These are phyloP conservation scores for Yamadazyma conglobata DNA, from an alignment of 1,139 yeast genomes.

Conservation along the genomic window DNA sequence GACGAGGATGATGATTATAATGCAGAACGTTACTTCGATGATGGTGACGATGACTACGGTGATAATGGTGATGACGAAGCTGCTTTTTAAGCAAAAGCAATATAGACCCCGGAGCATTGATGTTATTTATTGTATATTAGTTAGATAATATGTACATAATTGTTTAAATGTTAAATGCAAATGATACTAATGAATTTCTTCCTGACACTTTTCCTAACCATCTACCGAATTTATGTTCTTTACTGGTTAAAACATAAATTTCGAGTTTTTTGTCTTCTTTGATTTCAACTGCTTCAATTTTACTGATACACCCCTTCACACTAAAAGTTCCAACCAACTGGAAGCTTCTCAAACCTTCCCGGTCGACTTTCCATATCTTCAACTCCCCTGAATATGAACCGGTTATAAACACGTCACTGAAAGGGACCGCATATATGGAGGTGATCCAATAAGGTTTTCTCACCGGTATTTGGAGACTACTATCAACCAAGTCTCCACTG, in stretches of 20 bases:
- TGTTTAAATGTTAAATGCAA: slow-evolving; percentile 33
- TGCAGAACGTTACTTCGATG: slow-evolving; percentile 56
- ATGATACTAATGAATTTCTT: slow-evolving; percentile 40
- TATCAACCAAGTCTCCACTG: slow-evolving; percentile 62
- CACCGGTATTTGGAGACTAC: slow-evolving; percentile 56
- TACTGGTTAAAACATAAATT: slow-evolving; percentile 66
- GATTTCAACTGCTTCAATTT: slow-evolving; percentile 62
- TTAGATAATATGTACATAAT: slow-evolving; percentile 1
- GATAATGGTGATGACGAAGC: slow-evolving; percentile 86
- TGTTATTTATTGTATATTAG: not conserved
- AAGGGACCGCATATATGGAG: slow-evolving; percentile 82
- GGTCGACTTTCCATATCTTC: slow-evolving; percentile 70
- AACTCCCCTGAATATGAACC: slow-evolving; percentile 86
- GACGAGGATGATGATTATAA: slow-evolving; percentile 66
- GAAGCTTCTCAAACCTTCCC: slow-evolving; percentile 59
- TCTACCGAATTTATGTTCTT: slow-evolving; percentile 86
- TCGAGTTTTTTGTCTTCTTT: slow-evolving; percentile 48
- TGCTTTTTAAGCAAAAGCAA: slow-evolving; percentile 48
- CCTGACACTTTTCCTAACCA: slow-evolving; percentile 55
- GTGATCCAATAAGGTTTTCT: slow-evolving; percentile 86
- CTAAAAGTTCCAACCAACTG: slow-evolving; percentile 51
- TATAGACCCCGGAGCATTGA: not conserved
- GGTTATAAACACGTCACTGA: slow-evolving; percentile 73
- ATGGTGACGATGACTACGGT: slow-evolving; percentile 73
- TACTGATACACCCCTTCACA: slow-evolving; percentile 70